Conservation (phyloP, 805 yeast species). For the Tetrapisispora phaffii region DNA sequence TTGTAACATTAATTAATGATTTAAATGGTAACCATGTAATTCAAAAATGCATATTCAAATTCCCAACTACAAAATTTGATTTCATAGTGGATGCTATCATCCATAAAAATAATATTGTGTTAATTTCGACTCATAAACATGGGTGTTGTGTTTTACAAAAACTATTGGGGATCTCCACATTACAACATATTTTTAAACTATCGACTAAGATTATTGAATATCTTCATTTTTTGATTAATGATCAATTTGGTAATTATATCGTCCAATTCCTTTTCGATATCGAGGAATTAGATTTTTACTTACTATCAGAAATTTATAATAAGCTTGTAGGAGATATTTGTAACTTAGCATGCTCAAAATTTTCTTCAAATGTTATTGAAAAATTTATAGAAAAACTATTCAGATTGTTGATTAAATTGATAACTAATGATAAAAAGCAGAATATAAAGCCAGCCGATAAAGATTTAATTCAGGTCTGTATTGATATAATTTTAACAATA, state of each 20-base stretch:
- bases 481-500: conserved; percentile 32
- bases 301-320: conserved; percentile 33
- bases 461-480: conserved; percentile 28
- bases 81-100: conserved; percentile 64
- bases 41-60: conserved; percentile 65
- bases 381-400: conserved; percentile 60
- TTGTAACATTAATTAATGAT: conserved; percentile 64
- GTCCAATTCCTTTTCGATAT: conserved; percentile 68
- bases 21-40: conserved; percentile 77
- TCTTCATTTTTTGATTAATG: conserved; percentile 54
- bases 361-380: conserved; percentile 91
- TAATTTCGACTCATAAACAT: conserved; percentile 72
- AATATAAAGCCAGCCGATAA: conserved; percentile 10
- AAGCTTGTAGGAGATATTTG: conserved; percentile 30
- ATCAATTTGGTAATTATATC: conserved; percentile 78
- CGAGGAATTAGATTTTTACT: conserved; percentile 36
- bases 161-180: conserved; percentile 51
- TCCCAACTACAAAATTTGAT: conserved; percentile 54
- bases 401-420: conserved; percentile 3
- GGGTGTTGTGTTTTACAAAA: conserved; percentile 80
- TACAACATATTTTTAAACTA: conserved; percentile 46
- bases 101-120: conserved; percentile 41
- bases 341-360: conserved; percentile 70
- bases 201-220: conserved; percentile 45
- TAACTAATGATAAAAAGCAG: conserved; percentile 1